Evolutionary conservation across 2,329 filamentous ascomycete species (phyloP), one percentile per base, ranked within the genome.

Genomic region (Westerdykella aurantiaca): DNA sequence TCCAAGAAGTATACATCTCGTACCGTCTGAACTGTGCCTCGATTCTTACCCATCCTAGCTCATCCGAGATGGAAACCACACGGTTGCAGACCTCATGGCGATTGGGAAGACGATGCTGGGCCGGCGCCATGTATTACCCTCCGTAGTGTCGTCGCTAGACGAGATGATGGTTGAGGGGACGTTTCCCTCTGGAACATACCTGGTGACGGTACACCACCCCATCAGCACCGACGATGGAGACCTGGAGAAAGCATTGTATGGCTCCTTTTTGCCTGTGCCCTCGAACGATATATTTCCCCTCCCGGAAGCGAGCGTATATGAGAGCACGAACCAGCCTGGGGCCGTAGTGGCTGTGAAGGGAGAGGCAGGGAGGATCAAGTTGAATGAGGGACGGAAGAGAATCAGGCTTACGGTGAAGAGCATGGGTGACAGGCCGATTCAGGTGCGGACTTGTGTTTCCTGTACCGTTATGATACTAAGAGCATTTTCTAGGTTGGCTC

Each of bases 121-220:
- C 51, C 86, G 91, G 9, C 86, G 91, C 29, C 91, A 97, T 68
- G 91, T 97, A 47, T 76, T 88, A 35, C 89, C 91, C 17, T 82
- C 85, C 10, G 91, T 96, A 18, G 80, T 84, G 46, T 76, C 79
- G 34, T 89, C 87, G 3, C 79, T 97, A 35, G 77, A 80, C 46
- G 86, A 95, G 71, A 79, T 97, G 55, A 88, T 94, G 75, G 86
- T 97, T 52, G 91, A 97, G 70, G 91, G 91, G 47, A 97, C 90
- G 2, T 97, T 97, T 63, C 84, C 82, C 22, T 85, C 80, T 6
- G 91, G 91, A 43, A 95, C 90, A 2, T 96, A 95, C 63, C 82
- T 97, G 34, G 90, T 97, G 31, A 97, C 91, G 0, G 88, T 97
- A 14, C 88, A 95, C 69, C 82, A 94, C 63, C 91, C 91, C 21